These are phyloP conservation scores for Diaporthe vaccinii DNA, from an alignment of 2,329 filamentous ascomycete species.

Conservation along the genomic window DNA sequence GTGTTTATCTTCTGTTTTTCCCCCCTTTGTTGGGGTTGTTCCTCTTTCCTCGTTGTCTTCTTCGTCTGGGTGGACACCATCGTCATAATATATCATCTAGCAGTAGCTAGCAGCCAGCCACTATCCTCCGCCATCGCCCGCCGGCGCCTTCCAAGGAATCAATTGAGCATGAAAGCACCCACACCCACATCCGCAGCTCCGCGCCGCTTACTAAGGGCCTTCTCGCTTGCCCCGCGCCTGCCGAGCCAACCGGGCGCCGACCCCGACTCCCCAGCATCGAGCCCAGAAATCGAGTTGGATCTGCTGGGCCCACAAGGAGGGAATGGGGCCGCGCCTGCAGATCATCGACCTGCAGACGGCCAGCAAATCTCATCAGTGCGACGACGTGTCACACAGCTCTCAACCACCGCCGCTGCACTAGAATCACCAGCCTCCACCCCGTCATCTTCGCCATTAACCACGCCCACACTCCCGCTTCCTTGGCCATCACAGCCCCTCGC, in stretches of 20 bases:
- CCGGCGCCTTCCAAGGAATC: not conserved
- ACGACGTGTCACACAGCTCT: conserved; percentile 23
- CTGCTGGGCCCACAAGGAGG: conserved; percentile 31
- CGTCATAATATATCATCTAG: not conserved
- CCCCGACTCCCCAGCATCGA: not conserved
- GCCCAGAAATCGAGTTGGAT: conserved; percentile 34
- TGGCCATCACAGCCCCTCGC: conserved; percentile 14
- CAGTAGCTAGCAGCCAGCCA: not conserved
- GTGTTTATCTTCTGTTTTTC: not conserved
- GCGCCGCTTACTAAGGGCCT: conserved; percentile 32
- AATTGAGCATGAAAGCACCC: not conserved
- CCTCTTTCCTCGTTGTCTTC: not conserved
- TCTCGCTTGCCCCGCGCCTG: conserved; percentile 19
- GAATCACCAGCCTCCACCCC: conserved; percentile 25
- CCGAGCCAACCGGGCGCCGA: conserved; percentile 24
- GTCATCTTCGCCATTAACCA: conserved; percentile 23
- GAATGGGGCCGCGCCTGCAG: not conserved
- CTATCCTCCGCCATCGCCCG: not conserved
- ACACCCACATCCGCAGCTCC: conserved; percentile 12
- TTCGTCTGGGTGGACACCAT: not conserved
- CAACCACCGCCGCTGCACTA: conserved; percentile 2
- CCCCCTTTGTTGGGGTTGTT: not conserved
- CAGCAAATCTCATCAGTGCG: conserved; percentile 27
- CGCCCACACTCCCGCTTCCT: not conserved
- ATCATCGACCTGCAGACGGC: conserved; percentile 27